Evolutionary conservation across 768 basidiomycete genomes (phyloP), one percentile per base, ranked within the genome.

Genomic region (Hirschioporus abietinus): DNA sequence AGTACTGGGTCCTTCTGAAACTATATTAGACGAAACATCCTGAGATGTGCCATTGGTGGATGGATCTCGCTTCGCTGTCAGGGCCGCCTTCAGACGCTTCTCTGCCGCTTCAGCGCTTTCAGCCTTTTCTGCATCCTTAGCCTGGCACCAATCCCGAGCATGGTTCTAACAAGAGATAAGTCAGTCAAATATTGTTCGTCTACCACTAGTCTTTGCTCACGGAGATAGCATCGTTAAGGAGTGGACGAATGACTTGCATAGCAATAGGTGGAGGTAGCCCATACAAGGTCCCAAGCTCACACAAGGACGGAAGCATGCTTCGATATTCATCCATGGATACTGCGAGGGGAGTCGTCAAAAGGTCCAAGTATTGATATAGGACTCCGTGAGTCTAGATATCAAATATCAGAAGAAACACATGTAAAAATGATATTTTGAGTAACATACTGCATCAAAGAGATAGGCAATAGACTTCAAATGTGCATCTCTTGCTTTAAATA

Each of bases 201-300:
- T 17, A 25, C 9, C 60, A 15, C 24, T 1, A 34, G 35, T 4
- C 15, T 58, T 60, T 0, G 78, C 83, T 66, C 74, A 90, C 90
- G 71, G 91, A 76, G 60, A 92, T 78, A 30, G 82, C 78, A 9
- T 79, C 78, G 69, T 91, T 86, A 59, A 92, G 80, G 65, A 91
- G 88, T 17, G 96, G 95, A 18, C 97, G 87, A 52, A 93, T 84
- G 66, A 99, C 90, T 74, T 96, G 94, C 92, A 99, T 97, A 64
- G 95, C 93, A 66, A 97, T 89, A 15, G 92, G 86, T 42, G 91
- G 87, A 67, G 88, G 87, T 60, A 99, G 86, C 7, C 90, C 92
- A 76, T 91, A 99, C 52, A 83, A 81, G 64, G 84, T 81, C 64
- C 88, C 88, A 9, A 99, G 83, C 30, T 92, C 90, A 1, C 79